Evolutionary conservation across 148 eudicot genomes (phyloP).

Genomic region (Heliamphora exappendiculata): DNA sequence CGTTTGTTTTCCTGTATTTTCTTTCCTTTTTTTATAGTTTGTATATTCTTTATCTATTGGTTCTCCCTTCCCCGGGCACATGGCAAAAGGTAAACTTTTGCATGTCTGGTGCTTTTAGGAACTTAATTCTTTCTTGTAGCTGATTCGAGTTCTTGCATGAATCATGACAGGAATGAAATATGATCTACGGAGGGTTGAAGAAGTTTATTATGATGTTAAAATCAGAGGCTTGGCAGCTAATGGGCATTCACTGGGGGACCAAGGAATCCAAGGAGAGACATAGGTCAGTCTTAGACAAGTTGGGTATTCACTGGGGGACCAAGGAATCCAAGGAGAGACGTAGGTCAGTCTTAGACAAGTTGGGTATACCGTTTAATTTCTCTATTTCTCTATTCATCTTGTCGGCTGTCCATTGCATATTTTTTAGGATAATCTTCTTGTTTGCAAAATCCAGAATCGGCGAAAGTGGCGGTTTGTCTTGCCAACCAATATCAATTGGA

Average conservation of each 20-base stretch:
- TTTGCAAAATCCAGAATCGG: background rate
- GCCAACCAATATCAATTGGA: background rate
- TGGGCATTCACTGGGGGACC: conserved; percentile 33
- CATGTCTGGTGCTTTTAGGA: background rate
- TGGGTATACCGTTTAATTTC: background rate
- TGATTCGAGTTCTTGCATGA: background rate
- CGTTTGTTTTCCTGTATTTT: background rate
- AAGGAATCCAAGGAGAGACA: conserved; percentile 29
- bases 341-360: conserved; percentile 12
- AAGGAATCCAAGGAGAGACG: conserved; percentile 29
- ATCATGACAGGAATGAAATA: conserved; percentile 73
- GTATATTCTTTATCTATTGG: background rate
- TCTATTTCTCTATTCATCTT: background rate
- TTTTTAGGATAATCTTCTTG: background rate
- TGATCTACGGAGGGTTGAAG: conserved; percentile 87
- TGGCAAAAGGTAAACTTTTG: background rate
- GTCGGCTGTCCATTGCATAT: background rate
- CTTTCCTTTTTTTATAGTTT: background rate
- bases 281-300: no score
- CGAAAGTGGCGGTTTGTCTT: background rate
- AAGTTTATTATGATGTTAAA: conserved; percentile 90
- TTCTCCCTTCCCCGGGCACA: background rate
- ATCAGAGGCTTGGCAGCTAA: conserved; percentile 69
- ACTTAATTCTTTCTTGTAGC: background rate
- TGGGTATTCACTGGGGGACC: conserved; percentile 33